Evolutionary conservation across 2,329 filamentous ascomycete genomes (phyloP).

Genomic region (Colletotrichum lindemuthianum): DNA sequence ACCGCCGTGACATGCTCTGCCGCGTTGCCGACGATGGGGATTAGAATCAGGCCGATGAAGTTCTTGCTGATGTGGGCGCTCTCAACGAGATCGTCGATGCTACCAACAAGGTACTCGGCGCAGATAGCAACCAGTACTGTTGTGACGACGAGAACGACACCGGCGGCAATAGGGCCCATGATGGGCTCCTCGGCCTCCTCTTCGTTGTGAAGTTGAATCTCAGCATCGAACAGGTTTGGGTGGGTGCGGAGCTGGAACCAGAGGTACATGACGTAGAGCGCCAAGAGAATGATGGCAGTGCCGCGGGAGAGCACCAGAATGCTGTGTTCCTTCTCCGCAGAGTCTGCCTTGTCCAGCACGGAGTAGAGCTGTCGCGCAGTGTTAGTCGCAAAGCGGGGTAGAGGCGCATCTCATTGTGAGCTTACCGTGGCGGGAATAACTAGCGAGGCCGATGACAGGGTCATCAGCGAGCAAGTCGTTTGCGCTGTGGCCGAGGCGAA

Average conservation of each 20-base stretch:
- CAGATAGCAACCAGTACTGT: constrained; percentile 78
- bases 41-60: constrained; percentile 82
- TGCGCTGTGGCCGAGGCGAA: constrained; percentile 83
- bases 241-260: constrained; percentile 83
- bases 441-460: constrained; percentile 78
- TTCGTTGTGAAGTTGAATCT: constrained; percentile 46
- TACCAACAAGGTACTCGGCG: constrained; percentile 81
- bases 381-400: constrained; percentile 16
- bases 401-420: background rate
- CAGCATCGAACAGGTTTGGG: constrained; percentile 74
- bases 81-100: constrained; percentile 77
- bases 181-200: constrained; percentile 56
- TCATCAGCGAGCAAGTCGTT: constrained; percentile 80
- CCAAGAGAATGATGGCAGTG: constrained; percentile 78
- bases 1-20: constrained; percentile 86
- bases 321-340: constrained; percentile 59
- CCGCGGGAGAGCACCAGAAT: constrained; percentile 79
- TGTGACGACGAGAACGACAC: constrained; percentile 72
- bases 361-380: constrained; percentile 66
- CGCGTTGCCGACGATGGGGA: constrained; percentile 83
- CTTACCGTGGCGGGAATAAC: constrained; percentile 79
- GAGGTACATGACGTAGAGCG: constrained; percentile 81
- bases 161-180: constrained; percentile 72
- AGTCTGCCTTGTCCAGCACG: constrained; percentile 61
- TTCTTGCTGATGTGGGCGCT: constrained; percentile 79